Evolutionary conservation across 2,329 filamentous ascomycete genomes (phyloP).

Genomic region (Ilyonectria robusta): DNA sequence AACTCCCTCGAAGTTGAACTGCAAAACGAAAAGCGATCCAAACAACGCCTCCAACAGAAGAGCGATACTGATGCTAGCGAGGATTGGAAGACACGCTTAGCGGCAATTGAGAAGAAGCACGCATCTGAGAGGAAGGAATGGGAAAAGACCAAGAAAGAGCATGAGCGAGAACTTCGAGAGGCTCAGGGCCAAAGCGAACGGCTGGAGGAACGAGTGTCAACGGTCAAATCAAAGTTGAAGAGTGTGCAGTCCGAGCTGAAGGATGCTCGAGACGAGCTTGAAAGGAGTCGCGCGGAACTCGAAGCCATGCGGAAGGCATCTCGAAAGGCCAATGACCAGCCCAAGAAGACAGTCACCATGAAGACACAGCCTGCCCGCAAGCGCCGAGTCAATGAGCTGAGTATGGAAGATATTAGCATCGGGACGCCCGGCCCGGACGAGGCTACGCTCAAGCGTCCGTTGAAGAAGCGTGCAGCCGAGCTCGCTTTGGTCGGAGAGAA

Average conservation of each 20-base stretch:
- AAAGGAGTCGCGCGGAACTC: slow-evolving; percentile 59
- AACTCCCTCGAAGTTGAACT: slow-evolving; percentile 84
- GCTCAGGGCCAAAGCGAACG: slow-evolving; percentile 74
- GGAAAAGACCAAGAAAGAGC: slow-evolving; percentile 61
- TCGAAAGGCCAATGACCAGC: slow-evolving; percentile 34
- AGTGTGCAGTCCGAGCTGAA: slow-evolving; percentile 81
- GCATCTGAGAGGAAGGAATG: slow-evolving; percentile 60
- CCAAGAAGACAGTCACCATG: slow-evolving; percentile 39
- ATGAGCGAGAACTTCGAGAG: slow-evolving; percentile 70
- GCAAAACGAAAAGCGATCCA: slow-evolving; percentile 77
- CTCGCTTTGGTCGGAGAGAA: slow-evolving; percentile 79
- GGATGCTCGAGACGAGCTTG: slow-evolving; percentile 62
- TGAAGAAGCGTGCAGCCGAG: slow-evolving; percentile 71
- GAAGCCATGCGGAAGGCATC: slow-evolving; percentile 47
- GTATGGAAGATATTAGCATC: slow-evolving; percentile 62
- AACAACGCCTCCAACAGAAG: slow-evolving; percentile 49
- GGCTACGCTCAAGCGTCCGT: slow-evolving; percentile 56
- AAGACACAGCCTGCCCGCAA: slow-evolving; percentile 59
- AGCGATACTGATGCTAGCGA: slow-evolving; percentile 58
- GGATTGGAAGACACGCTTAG: slow-evolving; percentile 56
- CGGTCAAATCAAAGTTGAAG: slow-evolving; percentile 78
- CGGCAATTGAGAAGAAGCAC: slow-evolving; percentile 55
- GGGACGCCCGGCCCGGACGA: slow-evolving; percentile 62
- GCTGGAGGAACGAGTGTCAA: slow-evolving; percentile 79
- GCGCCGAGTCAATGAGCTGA: slow-evolving; percentile 61